Percentiles rank a stretch among this genome's conserved stretches.
These are phyloP conservation scores for Naganishia antarctica DNA, from an alignment of 768 basidiomycete genomes.

Conservation along the genomic window DNA sequence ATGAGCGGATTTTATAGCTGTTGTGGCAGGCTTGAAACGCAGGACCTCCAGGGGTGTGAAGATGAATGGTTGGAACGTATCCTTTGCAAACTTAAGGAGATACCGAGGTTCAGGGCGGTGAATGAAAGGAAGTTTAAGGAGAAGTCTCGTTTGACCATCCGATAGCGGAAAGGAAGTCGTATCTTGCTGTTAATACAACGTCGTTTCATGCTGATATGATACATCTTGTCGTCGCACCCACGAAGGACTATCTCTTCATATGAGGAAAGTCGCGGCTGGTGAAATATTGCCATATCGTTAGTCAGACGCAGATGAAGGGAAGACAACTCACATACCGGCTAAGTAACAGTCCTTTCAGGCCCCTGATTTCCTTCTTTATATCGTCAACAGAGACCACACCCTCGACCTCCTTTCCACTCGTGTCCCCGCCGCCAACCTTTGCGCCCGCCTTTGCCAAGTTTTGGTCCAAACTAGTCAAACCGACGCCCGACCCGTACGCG, in stretches of 20 bases:
- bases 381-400: constrained; percentile 32
- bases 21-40: too few relatives aligned
- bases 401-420: constrained; percentile 26
- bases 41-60: too few relatives aligned
- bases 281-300: not conserved
- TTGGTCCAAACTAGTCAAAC: constrained; percentile 30
- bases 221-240: not conserved
- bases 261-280: constrained; percentile 15
- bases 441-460: constrained; percentile 32
- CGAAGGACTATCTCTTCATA: constrained; percentile 16
- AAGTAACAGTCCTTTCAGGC: constrained; percentile 45
- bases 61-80: too few relatives aligned
- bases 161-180: not conserved
- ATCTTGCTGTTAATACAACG: constrained; percentile 8
- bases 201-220: constrained; percentile 9
- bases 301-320: not conserved
- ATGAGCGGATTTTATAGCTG: too few relatives aligned
- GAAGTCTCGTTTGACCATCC: too few relatives aligned
- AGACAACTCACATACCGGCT: constrained; percentile 34
- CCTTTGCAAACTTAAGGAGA: too few relatives aligned
- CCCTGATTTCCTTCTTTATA: constrained; percentile 43
- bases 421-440: not conserved
- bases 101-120: too few relatives aligned
- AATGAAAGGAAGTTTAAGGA: too few relatives aligned
- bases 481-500: constrained; percentile 26